Conservation (phyloP, 1,139 yeast genomes). For the Schizosaccharomyces versatilis region DNA sequence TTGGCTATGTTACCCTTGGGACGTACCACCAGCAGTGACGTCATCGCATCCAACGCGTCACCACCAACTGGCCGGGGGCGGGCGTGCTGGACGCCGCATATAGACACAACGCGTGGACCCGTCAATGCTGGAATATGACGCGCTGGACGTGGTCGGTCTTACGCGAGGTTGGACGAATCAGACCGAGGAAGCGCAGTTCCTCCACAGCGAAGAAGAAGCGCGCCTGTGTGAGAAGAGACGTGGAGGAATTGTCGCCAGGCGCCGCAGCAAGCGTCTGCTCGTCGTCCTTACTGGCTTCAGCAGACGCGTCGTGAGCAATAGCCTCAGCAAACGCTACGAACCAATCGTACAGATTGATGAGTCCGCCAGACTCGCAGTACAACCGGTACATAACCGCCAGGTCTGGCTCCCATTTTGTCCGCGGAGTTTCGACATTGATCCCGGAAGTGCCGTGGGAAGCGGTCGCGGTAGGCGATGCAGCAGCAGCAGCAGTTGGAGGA, state of each 20-base stretch:
- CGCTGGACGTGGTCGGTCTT: conserved; percentile 10
- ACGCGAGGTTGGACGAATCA: conserved; percentile 9
- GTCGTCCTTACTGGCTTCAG: not conserved
- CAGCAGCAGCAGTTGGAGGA: conserved; percentile 34
- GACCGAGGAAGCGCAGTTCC: conserved; percentile 10
- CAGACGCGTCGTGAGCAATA: not conserved
- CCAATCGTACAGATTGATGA: conserved; percentile 11
- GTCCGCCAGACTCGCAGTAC: conserved; percentile 9
- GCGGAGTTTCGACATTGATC: too few relatives aligned
- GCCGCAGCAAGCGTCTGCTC: not conserved
- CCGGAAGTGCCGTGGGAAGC: too few relatives aligned
- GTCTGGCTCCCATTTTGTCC: conserved; percentile 4
- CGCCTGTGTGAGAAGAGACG: conserved; percentile 3
- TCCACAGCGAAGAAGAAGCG: conserved; percentile 8
- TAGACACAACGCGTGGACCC: not conserved
- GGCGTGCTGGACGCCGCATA: too few relatives aligned
- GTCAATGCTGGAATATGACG: not conserved
- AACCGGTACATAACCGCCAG: conserved; percentile 7
- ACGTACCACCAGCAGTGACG: too few relatives aligned
- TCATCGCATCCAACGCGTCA: too few relatives aligned
- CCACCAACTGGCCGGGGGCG: too few relatives aligned
- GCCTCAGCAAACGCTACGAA: conserved; percentile 7
- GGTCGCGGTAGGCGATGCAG: conserved; percentile 38
- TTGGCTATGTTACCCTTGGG: too few relatives aligned
- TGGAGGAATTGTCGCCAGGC: not conserved